Conservation (phyloP, 2,329 filamentous ascomycete species). For the Alternaria arbusti region DNA sequence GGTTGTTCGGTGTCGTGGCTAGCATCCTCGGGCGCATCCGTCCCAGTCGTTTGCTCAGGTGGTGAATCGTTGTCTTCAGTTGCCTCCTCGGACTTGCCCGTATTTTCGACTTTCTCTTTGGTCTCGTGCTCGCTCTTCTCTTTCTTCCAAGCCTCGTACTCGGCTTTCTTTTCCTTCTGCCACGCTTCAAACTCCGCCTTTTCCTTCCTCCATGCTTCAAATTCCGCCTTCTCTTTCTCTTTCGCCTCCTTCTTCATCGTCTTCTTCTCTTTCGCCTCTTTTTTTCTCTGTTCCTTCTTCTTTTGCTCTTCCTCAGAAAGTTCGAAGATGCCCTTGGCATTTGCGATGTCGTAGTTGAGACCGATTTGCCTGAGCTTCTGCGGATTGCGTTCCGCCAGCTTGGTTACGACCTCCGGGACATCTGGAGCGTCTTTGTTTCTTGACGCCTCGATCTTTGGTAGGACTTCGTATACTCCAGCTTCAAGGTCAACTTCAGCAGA, state of each 20-base stretch:
- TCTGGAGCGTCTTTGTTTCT: slow-evolving; percentile 56
- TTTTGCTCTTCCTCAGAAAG: slow-evolving; percentile 57
- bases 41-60: background rate
- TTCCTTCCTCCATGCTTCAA: slow-evolving; percentile 45
- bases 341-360: slow-evolving; percentile 72
- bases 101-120: slow-evolving; percentile 22
- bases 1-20: background rate
- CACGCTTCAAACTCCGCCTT: slow-evolving; percentile 31
- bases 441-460: slow-evolving; percentile 73
- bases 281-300: slow-evolving; percentile 47
- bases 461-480: slow-evolving; percentile 74
- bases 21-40: background rate
- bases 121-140: slow-evolving; percentile 12
- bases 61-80: background rate
- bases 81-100: slow-evolving; percentile 6
- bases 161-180: slow-evolving; percentile 40
- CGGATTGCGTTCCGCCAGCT: slow-evolving; percentile 47
- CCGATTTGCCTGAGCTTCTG: slow-evolving; percentile 68
- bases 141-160: slow-evolving; percentile 45
- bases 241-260: slow-evolving; percentile 35
- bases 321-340: slow-evolving; percentile 65
- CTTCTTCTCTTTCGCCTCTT: slow-evolving; percentile 40
- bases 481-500: slow-evolving; percentile 77
- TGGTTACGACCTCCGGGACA: slow-evolving; percentile 68
- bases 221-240: slow-evolving; percentile 41